Evolutionary conservation across 2,329 filamentous ascomycete genomes (phyloP), one percentile per base, ranked within the genome.

Genomic region (Ascochyta clinopodiicola): DNA sequence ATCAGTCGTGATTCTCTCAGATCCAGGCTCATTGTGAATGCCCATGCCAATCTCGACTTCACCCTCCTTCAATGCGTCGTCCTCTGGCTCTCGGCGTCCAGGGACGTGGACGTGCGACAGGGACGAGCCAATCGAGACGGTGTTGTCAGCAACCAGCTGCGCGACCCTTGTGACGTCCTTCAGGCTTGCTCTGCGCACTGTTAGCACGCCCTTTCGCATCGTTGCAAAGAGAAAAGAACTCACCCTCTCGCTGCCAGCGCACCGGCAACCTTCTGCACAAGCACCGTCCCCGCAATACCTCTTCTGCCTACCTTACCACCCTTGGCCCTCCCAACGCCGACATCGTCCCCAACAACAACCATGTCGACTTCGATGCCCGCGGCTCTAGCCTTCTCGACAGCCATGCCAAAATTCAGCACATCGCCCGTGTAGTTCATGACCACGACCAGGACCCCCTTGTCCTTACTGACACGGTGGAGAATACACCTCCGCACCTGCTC

Each of bases 71-170:
- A 94, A 76, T 37, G 87, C 86, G 22, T 86, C 84, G 10, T 80
- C 80, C 38, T 81, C 81, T 12, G 75, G 70, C 61, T 86, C 83
- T 1, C 80, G 84, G 57, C 92, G 84, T 4, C 94, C 93, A 0
- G 94, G 94, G 0, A 97, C 91, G 71, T 97, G 94, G n/a, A 97
- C 93, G 72, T 96, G 93, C 61, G 90, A 88, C 37, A 97, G 79
- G 48, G 90, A 94, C 3, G 91, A 90, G 15, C 93, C 94, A 21
- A 97, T 90, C 37, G 89, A 92, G 31, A 96, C 89, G 6, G 94
- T 78, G 71, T 96, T 96, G 17, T 85, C 81, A 2, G 90, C 88
- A 3, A 86, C 85, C 44, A 92, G 77, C 68, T 87, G 82, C 6
- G 92, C 92, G 10, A 93, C 85, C 60, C 82, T 81, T 57, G 87